phyloP scores from a whole-genome alignment of 352 stramenopile species.

The Phytophthora ohioensis region DNA sequence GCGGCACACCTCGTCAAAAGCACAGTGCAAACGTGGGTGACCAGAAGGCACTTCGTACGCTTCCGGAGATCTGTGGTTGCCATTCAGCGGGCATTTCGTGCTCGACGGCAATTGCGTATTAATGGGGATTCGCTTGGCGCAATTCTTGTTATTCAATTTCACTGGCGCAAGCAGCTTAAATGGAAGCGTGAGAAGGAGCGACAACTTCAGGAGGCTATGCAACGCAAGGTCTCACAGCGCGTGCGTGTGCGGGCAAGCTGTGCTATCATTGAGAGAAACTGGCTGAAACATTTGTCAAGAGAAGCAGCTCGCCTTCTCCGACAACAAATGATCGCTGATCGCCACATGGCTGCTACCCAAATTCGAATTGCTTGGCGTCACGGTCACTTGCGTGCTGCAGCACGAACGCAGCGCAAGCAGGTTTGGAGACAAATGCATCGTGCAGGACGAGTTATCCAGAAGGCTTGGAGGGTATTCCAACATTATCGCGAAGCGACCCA shows the following conservation, averaged over 20 bases:
- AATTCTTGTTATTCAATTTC: constrained; percentile 46
- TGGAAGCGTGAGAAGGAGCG: constrained; percentile 30
- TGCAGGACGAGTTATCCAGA: constrained; percentile 38
- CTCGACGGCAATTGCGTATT: constrained; percentile 28
- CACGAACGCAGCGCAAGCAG: constrained; percentile 17
- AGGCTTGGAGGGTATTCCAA: constrained; percentile 29
- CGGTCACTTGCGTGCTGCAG: neutral
- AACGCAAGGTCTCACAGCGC: constrained; percentile 35
- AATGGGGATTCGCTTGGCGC: constrained; percentile 29
- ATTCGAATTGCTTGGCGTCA: constrained; percentile 50
- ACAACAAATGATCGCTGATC: constrained; percentile 44
- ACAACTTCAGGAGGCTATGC: constrained; percentile 22
- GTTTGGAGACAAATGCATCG: constrained; percentile 25
- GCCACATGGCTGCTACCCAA: constrained; percentile 28
- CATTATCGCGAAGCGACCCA: constrained; percentile 26
- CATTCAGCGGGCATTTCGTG: constrained; percentile 49
- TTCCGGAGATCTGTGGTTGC: constrained; percentile 42
- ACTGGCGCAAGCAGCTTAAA: constrained; percentile 43
- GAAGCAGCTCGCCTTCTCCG: constrained; percentile 44
- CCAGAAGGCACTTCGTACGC: constrained; percentile 38
- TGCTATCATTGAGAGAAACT: constrained; percentile 50
- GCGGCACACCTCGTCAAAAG: constrained; percentile 65
- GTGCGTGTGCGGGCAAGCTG: constrained; percentile 43
- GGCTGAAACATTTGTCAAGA: constrained; percentile 47
- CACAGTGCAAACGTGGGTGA: constrained; percentile 36